phyloP scores from a whole-genome alignment of 2,329 filamentous ascomycete species.

The Pseudogymnoascus destructans region DNA sequence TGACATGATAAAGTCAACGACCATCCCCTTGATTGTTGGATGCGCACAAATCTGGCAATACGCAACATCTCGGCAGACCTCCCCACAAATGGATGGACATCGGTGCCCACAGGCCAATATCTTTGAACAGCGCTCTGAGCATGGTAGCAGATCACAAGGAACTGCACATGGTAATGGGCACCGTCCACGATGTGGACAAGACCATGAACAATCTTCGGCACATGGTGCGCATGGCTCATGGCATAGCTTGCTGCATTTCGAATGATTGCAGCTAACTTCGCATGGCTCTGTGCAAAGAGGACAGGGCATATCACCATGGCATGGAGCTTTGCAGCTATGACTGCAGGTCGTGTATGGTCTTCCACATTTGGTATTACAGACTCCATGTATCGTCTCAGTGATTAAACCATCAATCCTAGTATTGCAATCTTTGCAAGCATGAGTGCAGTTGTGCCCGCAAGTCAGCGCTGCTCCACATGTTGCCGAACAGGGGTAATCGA shows the following conservation, averaged over 20 bases:
- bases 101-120: constrained; percentile 45
- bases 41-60: constrained; percentile 46
- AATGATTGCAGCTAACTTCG: constrained; percentile 43
- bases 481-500: constrained; percentile 34
- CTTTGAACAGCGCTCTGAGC: constrained; percentile 43
- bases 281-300: constrained; percentile 37
- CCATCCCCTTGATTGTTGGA: constrained; percentile 31
- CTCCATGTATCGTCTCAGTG: constrained; percentile 31
- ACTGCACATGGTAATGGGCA: constrained; percentile 43
- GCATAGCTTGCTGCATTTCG: constrained; percentile 41
- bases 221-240: constrained; percentile 49
- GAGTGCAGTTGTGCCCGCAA: constrained; percentile 47
- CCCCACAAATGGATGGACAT: constrained; percentile 54
- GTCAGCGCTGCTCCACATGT: constrained; percentile 33
- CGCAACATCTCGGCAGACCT: constrained; percentile 38
- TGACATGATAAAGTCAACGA: constrained; percentile 45
- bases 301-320: constrained; percentile 39
- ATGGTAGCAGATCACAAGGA: constrained; percentile 55
- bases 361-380: constrained; percentile 37
- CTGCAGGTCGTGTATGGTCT: constrained; percentile 40
- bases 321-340: constrained; percentile 39
- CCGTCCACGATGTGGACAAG: constrained; percentile 37
- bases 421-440: constrained; percentile 37
- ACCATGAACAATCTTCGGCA: constrained; percentile 40
- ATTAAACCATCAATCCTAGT: constrained; percentile 24